phyloP scores from a whole-genome alignment of 2,329 filamentous ascomycete genomes.

The Botrytis elliptica region DNA sequence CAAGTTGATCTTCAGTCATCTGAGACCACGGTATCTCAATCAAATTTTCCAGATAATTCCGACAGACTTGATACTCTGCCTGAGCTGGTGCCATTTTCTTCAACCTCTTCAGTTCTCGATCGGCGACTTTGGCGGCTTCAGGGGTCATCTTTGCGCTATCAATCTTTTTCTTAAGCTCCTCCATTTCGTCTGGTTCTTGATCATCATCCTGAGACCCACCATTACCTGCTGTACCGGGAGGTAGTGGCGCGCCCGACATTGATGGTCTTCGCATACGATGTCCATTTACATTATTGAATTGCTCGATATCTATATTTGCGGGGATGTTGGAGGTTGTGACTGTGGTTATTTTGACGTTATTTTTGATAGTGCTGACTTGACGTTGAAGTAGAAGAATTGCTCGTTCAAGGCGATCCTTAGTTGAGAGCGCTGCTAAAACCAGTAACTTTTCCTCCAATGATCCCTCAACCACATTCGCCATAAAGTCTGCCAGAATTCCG shows the following conservation, averaged over 20 bases:
- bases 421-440: slow-evolving; percentile 75
- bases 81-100: slow-evolving; percentile 96
- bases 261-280: slow-evolving; percentile 33
- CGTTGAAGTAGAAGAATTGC: slow-evolving; percentile 82
- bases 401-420: slow-evolving; percentile 74
- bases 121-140: slow-evolving; percentile 86
- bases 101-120: slow-evolving; percentile 81
- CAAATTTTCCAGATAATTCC: slow-evolving; percentile 91
- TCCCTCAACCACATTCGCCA: slow-evolving; percentile 88
- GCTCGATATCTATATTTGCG: slow-evolving; percentile 56
- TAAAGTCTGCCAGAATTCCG: slow-evolving; percentile 87
- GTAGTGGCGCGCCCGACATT: slow-evolving; percentile 32
- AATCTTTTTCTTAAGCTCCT: slow-evolving; percentile 86
- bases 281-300: slow-evolving; percentile 50
- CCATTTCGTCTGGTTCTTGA: slow-evolving; percentile 83
- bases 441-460: slow-evolving; percentile 89
- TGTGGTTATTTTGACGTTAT: slow-evolving; percentile 80
- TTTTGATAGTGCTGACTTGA: slow-evolving; percentile 81
- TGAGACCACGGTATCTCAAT: slow-evolving; percentile 91
- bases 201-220: slow-evolving; percentile 55
- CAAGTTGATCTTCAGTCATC: slow-evolving; percentile 80
- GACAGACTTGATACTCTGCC: slow-evolving; percentile 90
- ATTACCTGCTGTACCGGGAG: slow-evolving; percentile 27
- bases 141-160: slow-evolving; percentile 76
- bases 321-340: slow-evolving; percentile 67